Evolutionary conservation across 768 basidiomycete genomes (phyloP).

Genomic region (Pleurotus citrinopileatus): DNA sequence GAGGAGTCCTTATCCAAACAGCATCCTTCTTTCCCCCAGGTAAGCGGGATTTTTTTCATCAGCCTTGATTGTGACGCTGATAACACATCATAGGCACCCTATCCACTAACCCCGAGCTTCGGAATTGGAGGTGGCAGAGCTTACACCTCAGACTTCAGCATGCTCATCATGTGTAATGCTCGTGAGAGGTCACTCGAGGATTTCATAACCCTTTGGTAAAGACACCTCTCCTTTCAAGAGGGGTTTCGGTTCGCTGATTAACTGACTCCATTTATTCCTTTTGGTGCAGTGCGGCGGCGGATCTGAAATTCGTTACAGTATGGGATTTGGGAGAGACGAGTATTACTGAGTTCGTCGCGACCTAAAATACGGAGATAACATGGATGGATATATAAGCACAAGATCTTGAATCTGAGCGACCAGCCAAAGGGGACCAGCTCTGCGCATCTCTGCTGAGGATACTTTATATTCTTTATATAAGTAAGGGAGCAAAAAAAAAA

Average conservation of each 20-base stretch:
- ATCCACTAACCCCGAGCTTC: neutral
- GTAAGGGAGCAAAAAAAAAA: too few species aligned
- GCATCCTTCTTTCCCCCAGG: neutral
- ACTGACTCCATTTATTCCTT: too few species aligned
- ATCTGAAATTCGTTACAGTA: neutral
- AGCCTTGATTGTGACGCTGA: too few species aligned
- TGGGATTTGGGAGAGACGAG: slow-evolving; percentile 9
- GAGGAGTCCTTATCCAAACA: neutral
- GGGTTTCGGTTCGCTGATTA: neutral
- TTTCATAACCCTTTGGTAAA: neutral
- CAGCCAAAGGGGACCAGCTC: too few species aligned
- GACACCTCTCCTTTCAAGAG: neutral
- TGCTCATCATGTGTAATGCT: neutral
- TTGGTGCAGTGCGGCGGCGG: neutral
- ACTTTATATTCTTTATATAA: too few species aligned
- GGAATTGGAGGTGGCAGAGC: neutral
- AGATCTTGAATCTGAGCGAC: too few species aligned
- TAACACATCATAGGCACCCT: neutral
- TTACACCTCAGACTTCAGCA: neutral
- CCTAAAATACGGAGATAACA: too few species aligned
- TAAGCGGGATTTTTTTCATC: neutral
- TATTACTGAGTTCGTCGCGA: neutral
- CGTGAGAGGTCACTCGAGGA: neutral
- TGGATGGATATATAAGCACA: too few species aligned
- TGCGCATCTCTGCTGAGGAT: too few species aligned